Evolutionary conservation across 1,284 basidiomycete species (phyloP).

Genomic region (Stygiomarasmius scandens): DNA sequence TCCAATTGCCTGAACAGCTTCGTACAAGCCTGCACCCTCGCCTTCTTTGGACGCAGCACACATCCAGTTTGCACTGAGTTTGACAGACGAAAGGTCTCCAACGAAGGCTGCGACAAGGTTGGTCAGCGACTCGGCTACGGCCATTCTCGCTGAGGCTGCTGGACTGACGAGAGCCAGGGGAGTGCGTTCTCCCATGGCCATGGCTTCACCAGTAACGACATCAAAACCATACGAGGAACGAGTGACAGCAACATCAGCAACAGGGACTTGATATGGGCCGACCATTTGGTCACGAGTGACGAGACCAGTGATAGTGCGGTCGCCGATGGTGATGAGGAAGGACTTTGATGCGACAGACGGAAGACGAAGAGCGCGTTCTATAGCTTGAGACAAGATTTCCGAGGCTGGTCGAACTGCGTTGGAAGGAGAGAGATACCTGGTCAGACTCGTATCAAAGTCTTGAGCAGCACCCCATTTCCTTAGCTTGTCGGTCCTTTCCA

Average conservation of each 20-base stretch:
- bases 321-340: constrained; percentile 98
- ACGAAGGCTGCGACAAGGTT: constrained; percentile 88
- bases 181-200: constrained; percentile 97
- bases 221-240: constrained; percentile 93
- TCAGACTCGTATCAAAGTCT: constrained; percentile 76
- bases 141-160: constrained; percentile 93
- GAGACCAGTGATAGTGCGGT: constrained; percentile 92
- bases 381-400: constrained; percentile 44
- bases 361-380: constrained; percentile 84
- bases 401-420: constrained; percentile 45
- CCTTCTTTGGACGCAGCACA: constrained; percentile 90
- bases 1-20: constrained; percentile 91
- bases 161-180: constrained; percentile 88
- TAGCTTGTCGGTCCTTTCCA: constrained; percentile 77
- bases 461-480: constrained; percentile 47
- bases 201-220: constrained; percentile 86
- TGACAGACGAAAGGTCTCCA: constrained; percentile 74
- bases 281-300: constrained; percentile 99
- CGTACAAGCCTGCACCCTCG: constrained; percentile 90
- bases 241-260: constrained; percentile 97
- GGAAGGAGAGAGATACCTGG: constrained; percentile 60
- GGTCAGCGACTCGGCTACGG: constrained; percentile 91
- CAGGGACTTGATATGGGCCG: constrained; percentile 97
- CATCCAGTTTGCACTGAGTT: constrained; percentile 99
- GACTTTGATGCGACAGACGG: constrained; percentile 95